Conservation (phyloP, 73 alveolate genomes). For the Effrenium voratum region DNA sequence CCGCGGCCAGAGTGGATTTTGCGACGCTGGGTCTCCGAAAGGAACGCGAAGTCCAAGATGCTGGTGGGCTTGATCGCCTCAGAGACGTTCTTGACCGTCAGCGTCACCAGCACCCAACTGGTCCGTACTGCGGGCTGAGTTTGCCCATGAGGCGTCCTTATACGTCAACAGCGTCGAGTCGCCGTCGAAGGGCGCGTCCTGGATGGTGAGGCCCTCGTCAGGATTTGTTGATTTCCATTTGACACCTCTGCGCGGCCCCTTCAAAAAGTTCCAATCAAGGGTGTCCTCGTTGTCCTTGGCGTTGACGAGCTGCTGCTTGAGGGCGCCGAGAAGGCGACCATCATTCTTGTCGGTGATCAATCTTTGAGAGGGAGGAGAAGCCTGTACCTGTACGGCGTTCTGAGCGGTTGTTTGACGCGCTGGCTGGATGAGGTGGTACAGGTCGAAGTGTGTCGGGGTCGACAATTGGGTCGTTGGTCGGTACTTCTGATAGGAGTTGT, state of each 20-base stretch:
- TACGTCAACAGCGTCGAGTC: too few relatives aligned
- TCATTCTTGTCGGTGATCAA: not conserved
- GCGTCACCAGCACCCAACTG: too few relatives aligned
- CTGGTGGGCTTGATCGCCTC: too few relatives aligned
- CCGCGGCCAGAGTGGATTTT: too few relatives aligned
- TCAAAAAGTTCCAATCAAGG: not conserved
- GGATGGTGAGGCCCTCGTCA: too few relatives aligned
- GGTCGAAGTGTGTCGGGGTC: not conserved
- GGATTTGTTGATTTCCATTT: slow-evolving; percentile 2
- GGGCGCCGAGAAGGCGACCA: not conserved
- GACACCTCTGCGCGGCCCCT: not conserved
- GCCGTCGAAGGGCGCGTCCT: too few relatives aligned
- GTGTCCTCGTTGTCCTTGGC: not conserved
- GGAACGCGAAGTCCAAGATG: too few relatives aligned
- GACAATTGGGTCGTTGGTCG: not conserved
- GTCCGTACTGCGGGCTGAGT: too few relatives aligned
- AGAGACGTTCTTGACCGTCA: too few relatives aligned
- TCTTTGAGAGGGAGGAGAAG: not conserved
- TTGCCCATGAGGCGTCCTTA: too few relatives aligned
- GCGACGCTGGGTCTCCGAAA: too few relatives aligned
- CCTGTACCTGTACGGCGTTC: too few relatives aligned
- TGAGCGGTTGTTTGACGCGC: not conserved
- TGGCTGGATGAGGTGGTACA: not conserved
- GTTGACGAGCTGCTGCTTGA: not conserved
- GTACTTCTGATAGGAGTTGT: not conserved